Evolutionary conservation across 1,284 basidiomycete genomes (phyloP).

Genomic region (Porodaedalea pini): DNA sequence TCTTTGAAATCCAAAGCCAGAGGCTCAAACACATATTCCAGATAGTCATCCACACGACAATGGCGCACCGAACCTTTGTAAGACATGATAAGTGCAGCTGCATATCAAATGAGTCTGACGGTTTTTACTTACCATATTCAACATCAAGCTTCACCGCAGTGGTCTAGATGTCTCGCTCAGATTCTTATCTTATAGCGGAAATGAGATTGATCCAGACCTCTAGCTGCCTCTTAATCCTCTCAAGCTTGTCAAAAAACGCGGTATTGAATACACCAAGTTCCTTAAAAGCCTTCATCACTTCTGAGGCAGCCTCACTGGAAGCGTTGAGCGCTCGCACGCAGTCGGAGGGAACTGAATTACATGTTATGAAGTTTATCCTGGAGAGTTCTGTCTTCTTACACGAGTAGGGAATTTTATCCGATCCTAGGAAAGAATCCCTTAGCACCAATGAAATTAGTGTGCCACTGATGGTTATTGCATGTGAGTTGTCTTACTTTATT

Average conservation of each 20-base stretch:
- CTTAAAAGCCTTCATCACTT: background rate
- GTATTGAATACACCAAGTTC: background rate
- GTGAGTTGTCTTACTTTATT: background rate
- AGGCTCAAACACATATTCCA: background rate
- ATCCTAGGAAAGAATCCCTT: background rate
- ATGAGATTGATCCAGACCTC: background rate
- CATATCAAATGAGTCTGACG: background rate
- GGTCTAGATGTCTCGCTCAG: background rate
- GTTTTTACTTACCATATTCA: slow-evolving; percentile 3
- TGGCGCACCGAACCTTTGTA: background rate
- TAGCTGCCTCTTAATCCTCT: background rate
- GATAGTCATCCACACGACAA: background rate
- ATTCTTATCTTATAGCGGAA: background rate
- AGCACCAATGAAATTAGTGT: background rate
- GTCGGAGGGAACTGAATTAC: background rate
- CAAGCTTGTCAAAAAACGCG: background rate
- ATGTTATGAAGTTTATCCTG: background rate
- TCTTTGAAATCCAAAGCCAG: background rate
- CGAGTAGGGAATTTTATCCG: background rate
- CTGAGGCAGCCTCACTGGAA: background rate
- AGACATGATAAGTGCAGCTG: background rate
- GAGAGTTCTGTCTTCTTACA: background rate
- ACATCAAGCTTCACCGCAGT: background rate
- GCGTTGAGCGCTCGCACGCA: background rate
- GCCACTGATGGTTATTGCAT: background rate